These are phyloP conservation scores for Hypoxylon subgilvum DNA, from an alignment of 495 filamentous ascomycete species.

Conservation along the genomic window DNA sequence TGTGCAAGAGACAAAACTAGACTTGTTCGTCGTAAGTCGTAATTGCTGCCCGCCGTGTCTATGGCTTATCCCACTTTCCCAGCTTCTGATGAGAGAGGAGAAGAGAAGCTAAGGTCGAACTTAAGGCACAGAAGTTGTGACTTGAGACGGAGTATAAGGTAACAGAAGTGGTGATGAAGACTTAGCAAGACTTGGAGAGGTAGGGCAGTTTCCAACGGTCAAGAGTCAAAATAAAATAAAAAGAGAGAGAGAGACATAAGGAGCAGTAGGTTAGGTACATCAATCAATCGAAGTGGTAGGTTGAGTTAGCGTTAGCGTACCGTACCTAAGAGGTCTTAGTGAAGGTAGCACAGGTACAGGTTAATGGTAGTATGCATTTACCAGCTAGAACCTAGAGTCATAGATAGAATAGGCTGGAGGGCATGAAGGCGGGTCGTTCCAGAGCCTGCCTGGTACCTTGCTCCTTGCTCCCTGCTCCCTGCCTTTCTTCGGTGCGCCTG, in stretches of 20 bases:
- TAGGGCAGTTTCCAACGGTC: conserved; percentile 20
- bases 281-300: no score
- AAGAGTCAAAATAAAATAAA: conserved; percentile 13
- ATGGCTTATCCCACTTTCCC: conserved; percentile 8
- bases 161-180: neutral
- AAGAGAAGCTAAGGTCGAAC: neutral
- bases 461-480: conserved; percentile 21
- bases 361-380: conserved; percentile 38
- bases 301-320: neutral
- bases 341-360: no score
- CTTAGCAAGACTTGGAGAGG: neutral
- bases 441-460: conserved; percentile 29
- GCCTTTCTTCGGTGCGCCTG: conserved; percentile 21
- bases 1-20: conserved; percentile 16
- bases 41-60: neutral
- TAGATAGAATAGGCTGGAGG: conserved; percentile 19
- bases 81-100: conserved; percentile 3
- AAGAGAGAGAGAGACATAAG: conserved; percentile 4
- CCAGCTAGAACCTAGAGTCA: conserved; percentile 15
- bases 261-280: conserved; percentile 5
- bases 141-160: conserved; percentile 10
- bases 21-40: neutral
- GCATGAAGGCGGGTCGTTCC: conserved; percentile 30
- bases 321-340: neutral
- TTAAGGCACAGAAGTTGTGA: conserved; percentile 20